Evolutionary conservation across 2,329 filamentous ascomycete genomes (phyloP).

Genomic region (Exophiala xenobiotica): DNA sequence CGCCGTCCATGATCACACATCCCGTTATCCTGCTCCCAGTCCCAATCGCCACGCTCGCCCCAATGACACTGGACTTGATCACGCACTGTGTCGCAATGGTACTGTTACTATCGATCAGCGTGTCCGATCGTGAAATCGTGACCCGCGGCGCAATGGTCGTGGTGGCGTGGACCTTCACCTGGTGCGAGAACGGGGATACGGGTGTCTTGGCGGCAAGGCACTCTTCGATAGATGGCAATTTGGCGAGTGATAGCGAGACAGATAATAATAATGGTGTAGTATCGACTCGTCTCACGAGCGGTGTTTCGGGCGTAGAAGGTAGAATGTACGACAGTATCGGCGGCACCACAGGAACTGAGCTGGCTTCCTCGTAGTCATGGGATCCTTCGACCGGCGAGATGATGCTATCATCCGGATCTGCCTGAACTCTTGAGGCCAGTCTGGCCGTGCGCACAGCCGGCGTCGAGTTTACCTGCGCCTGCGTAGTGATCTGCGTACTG

Average conservation of each 20-base stretch:
- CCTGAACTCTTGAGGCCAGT: constrained; percentile 37
- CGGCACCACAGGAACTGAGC: constrained; percentile 23
- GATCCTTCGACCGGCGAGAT: constrained; percentile 20
- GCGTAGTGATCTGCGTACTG: constrained; percentile 48
- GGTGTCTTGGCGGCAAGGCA: constrained; percentile 52
- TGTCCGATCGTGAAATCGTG: constrained; percentile 79
- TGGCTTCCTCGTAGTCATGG: constrained; percentile 18
- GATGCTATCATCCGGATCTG: constrained; percentile 24
- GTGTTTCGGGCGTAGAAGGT: constrained; percentile 50
- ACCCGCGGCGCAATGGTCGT: constrained; percentile 76
- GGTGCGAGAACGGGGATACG: constrained; percentile 73
- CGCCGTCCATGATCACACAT: constrained; percentile 90
- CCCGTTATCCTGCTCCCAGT: constrained; percentile 82
- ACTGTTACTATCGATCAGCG: constrained; percentile 82
- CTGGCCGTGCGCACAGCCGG: constrained; percentile 13
- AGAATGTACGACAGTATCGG: constrained; percentile 55
- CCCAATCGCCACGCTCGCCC: constrained; percentile 80
- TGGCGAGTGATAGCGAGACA: constrained; percentile 82
- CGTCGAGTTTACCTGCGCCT: constrained; percentile 14
- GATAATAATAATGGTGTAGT: constrained; percentile 77
- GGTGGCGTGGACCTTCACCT: constrained; percentile 77
- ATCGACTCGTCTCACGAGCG: constrained; percentile 83
- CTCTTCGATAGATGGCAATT: constrained; percentile 67
- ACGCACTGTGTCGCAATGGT: constrained; percentile 83
- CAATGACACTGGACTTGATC: constrained; percentile 90